phyloP scores from a whole-genome alignment of 805 yeast species.

The Nakazawaea populi region DNA sequence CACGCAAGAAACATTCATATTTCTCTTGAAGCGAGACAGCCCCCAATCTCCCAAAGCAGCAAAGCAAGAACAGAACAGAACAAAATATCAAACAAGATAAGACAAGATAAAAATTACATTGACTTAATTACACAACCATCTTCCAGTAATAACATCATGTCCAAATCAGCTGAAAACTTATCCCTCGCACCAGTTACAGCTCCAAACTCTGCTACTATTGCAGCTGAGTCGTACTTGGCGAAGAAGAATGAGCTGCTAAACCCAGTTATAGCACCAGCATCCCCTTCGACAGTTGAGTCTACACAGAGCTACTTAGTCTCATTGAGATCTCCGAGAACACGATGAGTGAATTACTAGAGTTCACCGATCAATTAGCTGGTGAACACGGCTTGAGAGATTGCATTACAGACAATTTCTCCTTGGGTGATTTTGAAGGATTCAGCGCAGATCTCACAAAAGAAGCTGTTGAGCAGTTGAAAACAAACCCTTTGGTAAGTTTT shows the following conservation, averaged over 20 bases:
- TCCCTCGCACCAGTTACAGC: not conserved
- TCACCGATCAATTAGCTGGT: constrained; percentile 12
- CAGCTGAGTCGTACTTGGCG: no score
- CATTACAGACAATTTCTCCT: constrained; percentile 48
- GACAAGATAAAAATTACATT: no score
- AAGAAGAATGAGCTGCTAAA: no score
- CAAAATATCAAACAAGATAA: no score
- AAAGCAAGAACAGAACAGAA: no score
- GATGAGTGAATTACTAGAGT: constrained; percentile 6
- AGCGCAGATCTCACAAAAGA: constrained; percentile 53
- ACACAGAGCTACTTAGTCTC: constrained; percentile 7
- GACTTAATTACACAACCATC: no score
- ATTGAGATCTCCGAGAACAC: constrained; percentile 5
- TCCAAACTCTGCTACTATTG: no score
- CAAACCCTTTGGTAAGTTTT: constrained; percentile 43
- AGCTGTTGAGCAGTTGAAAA: constrained; percentile 38
- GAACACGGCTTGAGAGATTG: constrained; percentile 38
- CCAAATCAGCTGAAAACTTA: no score
- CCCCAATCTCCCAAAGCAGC: no score
- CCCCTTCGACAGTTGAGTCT: not conserved
- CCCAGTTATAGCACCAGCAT: not conserved
- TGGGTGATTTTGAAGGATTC: constrained; percentile 70
- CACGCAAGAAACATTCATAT: no score
- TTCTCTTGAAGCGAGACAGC: no score
- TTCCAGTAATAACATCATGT: no score